Evolutionary conservation across 75 land plant species (phyloP).

Genomic region (Adiantum capillusveneris): DNA sequence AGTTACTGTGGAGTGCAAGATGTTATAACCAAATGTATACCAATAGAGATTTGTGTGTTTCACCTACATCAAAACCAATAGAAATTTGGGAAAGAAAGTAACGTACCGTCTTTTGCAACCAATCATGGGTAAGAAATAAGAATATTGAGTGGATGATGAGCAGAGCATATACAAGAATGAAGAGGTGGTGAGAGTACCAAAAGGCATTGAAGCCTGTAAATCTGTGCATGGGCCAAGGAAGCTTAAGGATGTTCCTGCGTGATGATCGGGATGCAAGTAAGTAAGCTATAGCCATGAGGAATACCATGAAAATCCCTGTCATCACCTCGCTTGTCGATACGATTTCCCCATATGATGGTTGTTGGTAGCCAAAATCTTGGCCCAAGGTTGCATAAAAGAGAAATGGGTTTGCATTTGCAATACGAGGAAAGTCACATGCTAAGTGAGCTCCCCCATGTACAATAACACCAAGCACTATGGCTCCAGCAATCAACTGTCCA

Average conservation of each 20-base stretch:
- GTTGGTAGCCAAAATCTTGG: constrained; percentile 1
- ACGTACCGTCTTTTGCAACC: constrained; percentile 22
- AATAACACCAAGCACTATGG: constrained; percentile 22
- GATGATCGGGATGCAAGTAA: constrained; percentile 6
- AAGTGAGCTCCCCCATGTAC: constrained; percentile 22
- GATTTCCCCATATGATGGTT: constrained; percentile 13
- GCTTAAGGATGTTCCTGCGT: constrained; percentile 10
- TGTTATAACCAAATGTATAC: too few species aligned
- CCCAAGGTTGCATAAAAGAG: constrained; percentile 14
- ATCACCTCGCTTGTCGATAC: constrained; percentile 6
- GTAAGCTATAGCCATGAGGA: constrained; percentile 17
- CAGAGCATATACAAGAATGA: constrained; percentile 13
- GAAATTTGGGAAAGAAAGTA: not conserved
- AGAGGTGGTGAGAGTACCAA: constrained; percentile 25
- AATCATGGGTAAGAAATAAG: constrained; percentile 14
- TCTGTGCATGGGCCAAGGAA: constrained; percentile 24
- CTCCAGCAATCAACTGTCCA: constrained; percentile 21
- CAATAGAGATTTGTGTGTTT: too few species aligned
- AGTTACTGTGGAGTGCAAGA: too few species aligned
- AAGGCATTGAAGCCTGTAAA: constrained; percentile 23
- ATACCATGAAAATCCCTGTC: constrained; percentile 17
- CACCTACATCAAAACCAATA: too few species aligned
- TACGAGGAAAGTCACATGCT: constrained; percentile 21
- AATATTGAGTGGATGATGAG: constrained; percentile 16
- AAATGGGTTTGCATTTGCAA: constrained; percentile 6